Conservation (phyloP, 2,329 filamentous ascomycete species). For the Fusarium penzigii region DNA sequence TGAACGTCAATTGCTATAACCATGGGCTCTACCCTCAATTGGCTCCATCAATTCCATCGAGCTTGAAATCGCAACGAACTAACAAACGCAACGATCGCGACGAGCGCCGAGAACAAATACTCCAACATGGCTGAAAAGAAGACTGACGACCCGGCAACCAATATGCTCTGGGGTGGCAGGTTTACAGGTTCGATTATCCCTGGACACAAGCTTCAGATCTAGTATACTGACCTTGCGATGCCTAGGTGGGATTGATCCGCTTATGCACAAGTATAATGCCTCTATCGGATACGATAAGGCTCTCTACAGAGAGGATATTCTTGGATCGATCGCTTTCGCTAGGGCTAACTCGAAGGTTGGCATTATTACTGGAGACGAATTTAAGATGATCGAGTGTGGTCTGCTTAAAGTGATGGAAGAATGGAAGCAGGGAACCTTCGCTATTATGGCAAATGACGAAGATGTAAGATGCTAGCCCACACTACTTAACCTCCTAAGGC, state of each 20-base stretch:
- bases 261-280: slow-evolving; percentile 83
- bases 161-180: slow-evolving; percentile 49
- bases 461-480: slow-evolving; percentile 41
- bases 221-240: slow-evolving; percentile 31
- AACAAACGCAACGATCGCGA: slow-evolving; percentile 15
- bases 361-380: slow-evolving; percentile 74
- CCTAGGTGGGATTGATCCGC: slow-evolving; percentile 67
- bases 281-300: slow-evolving; percentile 77
- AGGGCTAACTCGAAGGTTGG: slow-evolving; percentile 75
- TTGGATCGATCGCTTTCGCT: slow-evolving; percentile 79
- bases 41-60: slow-evolving; percentile 17
- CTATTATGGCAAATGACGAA: slow-evolving; percentile 54
- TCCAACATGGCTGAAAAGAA: slow-evolving; percentile 27
- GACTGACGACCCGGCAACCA: slow-evolving; percentile 30
- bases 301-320: slow-evolving; percentile 80
- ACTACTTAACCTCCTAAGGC: slow-evolving; percentile 10
- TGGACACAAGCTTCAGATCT: slow-evolving; percentile 23
- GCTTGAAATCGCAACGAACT: slow-evolving; percentile 17
- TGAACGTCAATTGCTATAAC: slow-evolving; percentile 19
- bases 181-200: slow-evolving; percentile 47
- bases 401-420: slow-evolving; percentile 59
- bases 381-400: slow-evolving; percentile 72
- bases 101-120: slow-evolving; percentile 11
- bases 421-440: slow-evolving; percentile 54
- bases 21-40: slow-evolving; percentile 16